A percentile compares a stretch with the other conserved stretches of the same genome.
phyloP scores from a whole-genome alignment of 345 rosid genomes.

The Viola odorata region DNA sequence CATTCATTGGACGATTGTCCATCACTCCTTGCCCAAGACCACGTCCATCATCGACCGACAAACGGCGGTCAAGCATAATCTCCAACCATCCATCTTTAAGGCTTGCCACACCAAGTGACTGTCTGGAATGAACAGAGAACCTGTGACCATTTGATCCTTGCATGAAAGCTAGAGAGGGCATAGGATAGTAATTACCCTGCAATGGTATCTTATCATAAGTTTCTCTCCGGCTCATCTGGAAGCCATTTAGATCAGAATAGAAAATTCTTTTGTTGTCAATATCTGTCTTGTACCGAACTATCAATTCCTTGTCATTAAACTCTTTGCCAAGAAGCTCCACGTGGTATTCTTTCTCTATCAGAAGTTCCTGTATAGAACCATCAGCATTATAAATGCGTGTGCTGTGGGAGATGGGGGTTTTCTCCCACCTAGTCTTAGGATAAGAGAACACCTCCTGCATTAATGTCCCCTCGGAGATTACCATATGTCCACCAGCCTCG shows the following conservation, averaged over 20 bases:
- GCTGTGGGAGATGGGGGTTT: conserved; percentile 66
- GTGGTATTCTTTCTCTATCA: conserved; percentile 87
- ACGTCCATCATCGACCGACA: conserved; percentile 84
- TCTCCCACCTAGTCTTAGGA: conserved; percentile 68
- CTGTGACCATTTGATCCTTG: conserved; percentile 81
- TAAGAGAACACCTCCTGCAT: conserved; percentile 82
- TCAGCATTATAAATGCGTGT: conserved; percentile 72
- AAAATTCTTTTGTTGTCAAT: conserved; percentile 58
- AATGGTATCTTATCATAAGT: conserved; percentile 90
- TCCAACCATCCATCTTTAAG: conserved; percentile 86
- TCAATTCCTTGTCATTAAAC: conserved; percentile 74
- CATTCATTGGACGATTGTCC: conserved; percentile 78
- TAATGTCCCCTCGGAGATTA: conserved; percentile 65
- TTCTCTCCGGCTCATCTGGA: conserved; percentile 97
- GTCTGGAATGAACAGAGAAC: conserved; percentile 86
- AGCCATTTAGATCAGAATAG: conserved; percentile 92
- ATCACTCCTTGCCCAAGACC: conserved; percentile 97
- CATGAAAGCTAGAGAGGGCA: conserved; percentile 90
- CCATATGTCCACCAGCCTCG: conserved; percentile 51
- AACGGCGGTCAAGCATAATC: conserved; percentile 91
- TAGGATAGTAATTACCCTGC: conserved; percentile 97
- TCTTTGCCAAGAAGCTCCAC: conserved; percentile 70
- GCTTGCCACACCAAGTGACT: conserved; percentile 78
- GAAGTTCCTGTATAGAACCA: conserved; percentile 45
- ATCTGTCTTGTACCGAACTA: conserved; percentile 78